Base-by-base conservation (phyloP, 345 rosid genomes). In the Camelina hispida region DNA sequence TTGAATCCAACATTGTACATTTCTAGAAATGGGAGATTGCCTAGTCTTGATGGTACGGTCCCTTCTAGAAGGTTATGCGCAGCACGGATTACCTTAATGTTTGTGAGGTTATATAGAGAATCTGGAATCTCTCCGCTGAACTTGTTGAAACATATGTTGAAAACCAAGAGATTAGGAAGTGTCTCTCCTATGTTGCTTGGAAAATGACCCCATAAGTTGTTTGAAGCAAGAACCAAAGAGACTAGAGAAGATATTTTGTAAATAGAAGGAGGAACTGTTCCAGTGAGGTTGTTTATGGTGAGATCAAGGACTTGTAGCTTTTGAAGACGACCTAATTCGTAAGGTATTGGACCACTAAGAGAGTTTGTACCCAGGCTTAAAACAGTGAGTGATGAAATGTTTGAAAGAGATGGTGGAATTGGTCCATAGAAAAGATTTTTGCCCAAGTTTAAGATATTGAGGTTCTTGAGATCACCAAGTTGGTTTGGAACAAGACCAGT, bases 171-270 rank as follows among this genome's bases (percentile, higher is more conserved):
- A 59, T 84, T 84, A 46, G 84, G 87, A 40, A 84, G 83, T 14
- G 55, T 84, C 4, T 72, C 73, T 34, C 84, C 86, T 8, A 84
- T 62, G 71, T 79, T 60, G 4, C 68, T 44, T 28, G 86, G 86
- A 74, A 75, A 54, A 37, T 67, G 67, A 16, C 87, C 85, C 76
- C 81, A 68, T 2, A 84, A 73, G 30, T 76, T 46, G 71, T 84
- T 84, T 9, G 87, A 78, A 55, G 85, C 87, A 32, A 82, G 23
- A 65, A 75, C 84, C 38, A 84, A 69, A 32, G 63, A 52, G 28
- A 73, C 82, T 17, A 84, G n/a, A 13, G 85, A 82, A 46, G 87
- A 66, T 61, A 84, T 82, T 74, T 82, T 84, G 73, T 82, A 84
- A 18, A 84, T 73, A 56, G 74, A 56, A 42, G 83, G 60, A 38